phyloP scores from a whole-genome alignment of 2,329 filamentous ascomycete species.

The Exophiala bonariae region DNA sequence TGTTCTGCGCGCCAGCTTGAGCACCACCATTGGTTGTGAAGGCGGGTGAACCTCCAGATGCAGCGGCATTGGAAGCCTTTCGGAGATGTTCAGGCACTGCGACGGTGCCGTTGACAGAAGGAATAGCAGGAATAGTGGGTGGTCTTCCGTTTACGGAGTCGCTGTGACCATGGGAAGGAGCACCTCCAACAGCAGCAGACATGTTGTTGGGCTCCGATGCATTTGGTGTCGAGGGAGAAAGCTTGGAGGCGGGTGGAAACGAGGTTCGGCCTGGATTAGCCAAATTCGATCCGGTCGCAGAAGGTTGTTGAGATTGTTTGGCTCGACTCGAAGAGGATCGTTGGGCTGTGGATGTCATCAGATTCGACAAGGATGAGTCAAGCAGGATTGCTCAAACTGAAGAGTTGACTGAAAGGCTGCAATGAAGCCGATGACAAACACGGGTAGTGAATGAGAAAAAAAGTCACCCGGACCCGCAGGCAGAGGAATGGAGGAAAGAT shows the following conservation, averaged over 20 bases:
- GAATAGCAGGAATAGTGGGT: conserved; percentile 61
- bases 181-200: conserved; percentile 30
- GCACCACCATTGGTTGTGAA: conserved; percentile 76
- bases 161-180: conserved; percentile 25
- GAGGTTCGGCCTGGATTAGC: conserved; percentile 22
- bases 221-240: conserved; percentile 24
- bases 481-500: conserved; percentile 9
- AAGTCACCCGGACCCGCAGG: conserved; percentile 24
- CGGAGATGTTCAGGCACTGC: conserved; percentile 69
- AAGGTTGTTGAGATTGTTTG: conserved; percentile 8
- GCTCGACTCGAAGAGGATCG: conserved; percentile 18
- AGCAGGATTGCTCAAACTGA: conserved; percentile 8
- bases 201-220: conserved; percentile 31
- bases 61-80: conserved; percentile 91
- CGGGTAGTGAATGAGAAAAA: conserved; percentile 13
- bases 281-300: conserved; percentile 27
- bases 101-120: conserved; percentile 64
- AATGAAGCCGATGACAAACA: conserved; percentile 21
- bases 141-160: conserved; percentile 30
- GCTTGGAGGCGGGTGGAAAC: conserved; percentile 21
- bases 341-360: conserved; percentile 25
- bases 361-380: conserved; percentile 16
- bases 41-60: conserved; percentile 73
- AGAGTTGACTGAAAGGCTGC: conserved; percentile 22
- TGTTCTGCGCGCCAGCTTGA: conserved; percentile 48